Conservation (phyloP, 1,284 basidiomycete species). For the Trichosporon ovoides region DNA sequence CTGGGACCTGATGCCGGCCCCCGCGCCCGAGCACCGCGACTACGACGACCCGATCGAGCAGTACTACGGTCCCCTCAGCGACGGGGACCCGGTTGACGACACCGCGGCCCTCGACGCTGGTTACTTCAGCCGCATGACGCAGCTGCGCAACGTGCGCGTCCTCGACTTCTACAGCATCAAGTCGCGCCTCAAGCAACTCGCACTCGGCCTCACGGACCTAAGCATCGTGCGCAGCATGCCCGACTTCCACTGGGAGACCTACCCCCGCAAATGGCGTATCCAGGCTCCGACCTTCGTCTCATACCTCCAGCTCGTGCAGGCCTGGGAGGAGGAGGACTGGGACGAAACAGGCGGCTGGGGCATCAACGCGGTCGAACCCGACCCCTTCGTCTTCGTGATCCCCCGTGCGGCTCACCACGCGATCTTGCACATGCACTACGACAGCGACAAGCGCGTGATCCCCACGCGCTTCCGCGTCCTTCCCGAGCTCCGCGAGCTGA, state of each 20-base stretch:
- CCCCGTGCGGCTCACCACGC: neutral
- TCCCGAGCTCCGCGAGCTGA: neutral
- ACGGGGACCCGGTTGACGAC: neutral
- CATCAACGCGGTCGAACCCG: neutral
- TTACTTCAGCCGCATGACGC: neutral
- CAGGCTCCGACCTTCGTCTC: neutral
- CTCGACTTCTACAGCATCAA: constrained; percentile 3
- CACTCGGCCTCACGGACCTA: neutral
- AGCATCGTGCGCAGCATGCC: neutral
- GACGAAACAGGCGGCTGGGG: neutral
- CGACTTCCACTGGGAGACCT: neutral
- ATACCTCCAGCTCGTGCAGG: constrained; percentile 1
- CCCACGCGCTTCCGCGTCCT: neutral
- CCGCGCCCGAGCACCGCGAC: neutral
- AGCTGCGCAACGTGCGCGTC: neutral
- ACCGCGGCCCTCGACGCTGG: neutral
- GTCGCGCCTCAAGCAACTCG: neutral
- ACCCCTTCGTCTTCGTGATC: neutral
- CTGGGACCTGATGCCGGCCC: neutral
- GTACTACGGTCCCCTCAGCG: neutral
- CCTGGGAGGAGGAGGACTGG: neutral
- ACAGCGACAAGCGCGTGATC: neutral
- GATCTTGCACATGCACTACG: neutral
- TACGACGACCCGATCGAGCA: neutral
- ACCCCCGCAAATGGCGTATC: neutral